A percentile compares a stretch with the other conserved stretches of the same genome.
Evolutionary conservation across 306 rosid species (phyloP).

Genomic region (Gillenia trifoliata): DNA sequence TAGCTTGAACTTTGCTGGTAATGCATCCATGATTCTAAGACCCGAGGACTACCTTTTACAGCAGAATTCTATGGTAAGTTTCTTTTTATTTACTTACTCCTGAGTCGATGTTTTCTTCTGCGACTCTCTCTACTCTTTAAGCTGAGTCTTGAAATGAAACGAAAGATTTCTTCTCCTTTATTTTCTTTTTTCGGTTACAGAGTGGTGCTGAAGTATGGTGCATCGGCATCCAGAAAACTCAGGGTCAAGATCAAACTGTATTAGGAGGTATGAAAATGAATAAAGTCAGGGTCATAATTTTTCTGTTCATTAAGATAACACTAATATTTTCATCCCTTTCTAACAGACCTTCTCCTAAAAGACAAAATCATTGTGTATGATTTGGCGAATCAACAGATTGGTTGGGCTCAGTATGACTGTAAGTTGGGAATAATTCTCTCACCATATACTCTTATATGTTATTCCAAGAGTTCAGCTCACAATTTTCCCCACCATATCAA

Average conservation of each 20-base stretch:
- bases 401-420: conserved; percentile 96
- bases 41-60: conserved; percentile 92
- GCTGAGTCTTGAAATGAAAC: conserved; percentile 4
- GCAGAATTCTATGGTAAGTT: conserved; percentile 73
- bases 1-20: conserved; percentile 80
- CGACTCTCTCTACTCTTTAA: background rate
- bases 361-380: conserved; percentile 89
- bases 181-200: conserved; percentile 27
- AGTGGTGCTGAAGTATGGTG: conserved; percentile 75
- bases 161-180: conserved; percentile 5
- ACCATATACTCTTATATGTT: background rate
- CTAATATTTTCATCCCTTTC: background rate
- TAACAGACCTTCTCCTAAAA: conserved; percentile 80
- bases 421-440: too few relatives aligned
- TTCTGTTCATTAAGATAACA: background rate
- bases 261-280: conserved; percentile 66
- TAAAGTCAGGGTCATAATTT: too few relatives aligned
- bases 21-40: conserved; percentile 63
- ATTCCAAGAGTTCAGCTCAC: background rate
- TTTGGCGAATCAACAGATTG: conserved; percentile 75
- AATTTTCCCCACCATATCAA: background rate
- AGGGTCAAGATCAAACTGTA: conserved; percentile 75
- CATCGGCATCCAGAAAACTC: conserved; percentile 73
- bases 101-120: background rate
- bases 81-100: background rate